A percentile compares a stretch with the other conserved stretches of the same genome.
These are phyloP conservation scores for Penicillium desertorum DNA, from an alignment of 495 filamentous ascomycete genomes.

Conservation along the genomic window DNA sequence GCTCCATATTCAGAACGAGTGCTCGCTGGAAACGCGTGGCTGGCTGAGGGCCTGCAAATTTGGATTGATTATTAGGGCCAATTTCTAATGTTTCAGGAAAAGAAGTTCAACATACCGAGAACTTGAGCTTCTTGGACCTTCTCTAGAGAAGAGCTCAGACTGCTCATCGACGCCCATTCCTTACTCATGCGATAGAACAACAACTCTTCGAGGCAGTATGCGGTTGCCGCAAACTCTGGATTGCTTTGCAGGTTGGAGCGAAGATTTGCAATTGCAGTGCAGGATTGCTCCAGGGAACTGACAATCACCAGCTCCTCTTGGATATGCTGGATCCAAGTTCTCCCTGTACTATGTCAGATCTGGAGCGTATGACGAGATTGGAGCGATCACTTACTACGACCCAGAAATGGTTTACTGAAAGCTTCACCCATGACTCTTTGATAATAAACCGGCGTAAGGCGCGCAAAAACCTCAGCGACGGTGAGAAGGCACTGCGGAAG, in stretches of 20 bases:
- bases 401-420: neutral
- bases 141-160: conserved; percentile 9
- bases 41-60: neutral
- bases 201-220: conserved; percentile 20
- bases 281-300: conserved; percentile 20
- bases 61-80: neutral
- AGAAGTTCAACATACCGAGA: conserved; percentile 10
- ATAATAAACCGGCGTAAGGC: conserved; percentile 16
- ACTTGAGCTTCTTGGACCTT: conserved; percentile 11
- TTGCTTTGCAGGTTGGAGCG: neutral
- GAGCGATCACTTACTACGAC: conserved; percentile 11
- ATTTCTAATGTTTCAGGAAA: neutral
- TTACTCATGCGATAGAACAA: conserved; percentile 21
- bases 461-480: conserved; percentile 16
- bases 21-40: conserved; percentile 6
- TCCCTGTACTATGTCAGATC: conserved; percentile 5
- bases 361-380: neutral
- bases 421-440: conserved; percentile 4
- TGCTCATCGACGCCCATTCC: conserved; percentile 9
- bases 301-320: conserved; percentile 20
- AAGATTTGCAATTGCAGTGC: conserved; percentile 6
- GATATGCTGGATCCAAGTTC: conserved; percentile 23
- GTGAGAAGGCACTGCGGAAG: conserved; percentile 7
- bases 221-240: conserved; percentile 5
- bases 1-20: neutral